These are phyloP conservation scores for Phellopilus nigrolimitatus DNA, from an alignment of 1,284 basidiomycete genomes.

Conservation along the genomic window DNA sequence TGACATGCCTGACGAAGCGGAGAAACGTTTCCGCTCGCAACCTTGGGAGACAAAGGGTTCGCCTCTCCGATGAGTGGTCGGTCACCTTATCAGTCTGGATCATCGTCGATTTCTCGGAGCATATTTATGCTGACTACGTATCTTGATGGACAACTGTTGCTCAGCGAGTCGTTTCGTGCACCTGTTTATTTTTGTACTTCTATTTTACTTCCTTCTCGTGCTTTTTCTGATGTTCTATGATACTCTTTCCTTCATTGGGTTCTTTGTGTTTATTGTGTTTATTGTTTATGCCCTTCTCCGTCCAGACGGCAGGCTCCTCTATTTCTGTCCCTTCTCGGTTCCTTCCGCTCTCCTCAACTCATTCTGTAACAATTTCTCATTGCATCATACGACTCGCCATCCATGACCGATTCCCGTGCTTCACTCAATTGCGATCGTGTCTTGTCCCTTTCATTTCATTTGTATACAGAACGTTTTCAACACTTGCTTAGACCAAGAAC, in stretches of 20 bases:
- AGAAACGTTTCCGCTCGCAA: not conserved
- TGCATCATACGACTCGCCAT: too few species aligned
- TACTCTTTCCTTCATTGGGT: not conserved
- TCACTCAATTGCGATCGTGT: too few species aligned
- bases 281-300: not conserved
- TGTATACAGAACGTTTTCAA: not conserved
- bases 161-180: not conserved
- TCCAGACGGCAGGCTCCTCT: not conserved
- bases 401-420: too few species aligned
- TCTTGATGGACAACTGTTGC: not conserved
- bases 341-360: not conserved
- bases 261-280: not conserved
- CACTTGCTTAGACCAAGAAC: not conserved
- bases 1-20: not conserved
- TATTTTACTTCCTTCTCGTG: not conserved
- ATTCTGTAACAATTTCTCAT: not conserved
- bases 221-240: not conserved
- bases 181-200: not conserved
- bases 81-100: not conserved
- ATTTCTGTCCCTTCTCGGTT: not conserved
- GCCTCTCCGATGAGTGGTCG: constrained; percentile 7
- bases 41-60: constrained; percentile 14
- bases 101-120: not conserved
- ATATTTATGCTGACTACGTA: not conserved
- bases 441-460: not conserved